phyloP scores from a whole-genome alignment of 208 protist species.

The Vickermania ingenoplastis region DNA sequence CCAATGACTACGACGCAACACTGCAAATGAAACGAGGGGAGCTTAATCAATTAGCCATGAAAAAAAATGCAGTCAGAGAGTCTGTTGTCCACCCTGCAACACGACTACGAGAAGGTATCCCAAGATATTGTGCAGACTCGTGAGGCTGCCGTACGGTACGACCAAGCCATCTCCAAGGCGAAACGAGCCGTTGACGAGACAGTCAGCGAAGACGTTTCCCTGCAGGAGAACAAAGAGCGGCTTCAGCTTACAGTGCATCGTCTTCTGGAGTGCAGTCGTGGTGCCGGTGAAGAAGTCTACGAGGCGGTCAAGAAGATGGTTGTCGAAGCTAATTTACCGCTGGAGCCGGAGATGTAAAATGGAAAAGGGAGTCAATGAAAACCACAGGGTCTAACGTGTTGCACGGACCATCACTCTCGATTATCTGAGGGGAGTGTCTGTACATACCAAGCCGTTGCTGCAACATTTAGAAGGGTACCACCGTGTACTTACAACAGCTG shows the following conservation, averaged over 20 bases:
- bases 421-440: no score
- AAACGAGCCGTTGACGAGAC: conserved; percentile 16
- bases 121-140: conserved; percentile 26
- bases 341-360: no score
- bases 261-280: conserved; percentile 31
- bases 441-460: no score
- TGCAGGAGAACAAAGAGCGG: conserved; percentile 36
- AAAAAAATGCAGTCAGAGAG: conserved; percentile 20
- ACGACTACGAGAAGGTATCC: conserved; percentile 24
- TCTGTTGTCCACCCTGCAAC: conserved; percentile 14
- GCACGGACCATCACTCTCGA: no score
- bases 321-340: conserved; percentile 17
- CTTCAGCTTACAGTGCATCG: conserved; percentile 19
- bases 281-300: conserved; percentile 31
- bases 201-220: conserved; percentile 34
- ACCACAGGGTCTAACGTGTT: no score
- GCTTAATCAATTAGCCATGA: conserved; percentile 18
- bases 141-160: conserved; percentile 53
- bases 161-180: conserved; percentile 51
- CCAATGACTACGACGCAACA: conserved; percentile 52
- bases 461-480: no score
- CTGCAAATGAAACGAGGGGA: conserved; percentile 33
- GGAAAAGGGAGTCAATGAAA: no score
- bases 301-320: conserved; percentile 23
- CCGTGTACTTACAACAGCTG: no score